Evolutionary conservation across 148 eudicot genomes (phyloP), one percentile per base, ranked within the genome.

Genomic region (Cornus florida): DNA sequence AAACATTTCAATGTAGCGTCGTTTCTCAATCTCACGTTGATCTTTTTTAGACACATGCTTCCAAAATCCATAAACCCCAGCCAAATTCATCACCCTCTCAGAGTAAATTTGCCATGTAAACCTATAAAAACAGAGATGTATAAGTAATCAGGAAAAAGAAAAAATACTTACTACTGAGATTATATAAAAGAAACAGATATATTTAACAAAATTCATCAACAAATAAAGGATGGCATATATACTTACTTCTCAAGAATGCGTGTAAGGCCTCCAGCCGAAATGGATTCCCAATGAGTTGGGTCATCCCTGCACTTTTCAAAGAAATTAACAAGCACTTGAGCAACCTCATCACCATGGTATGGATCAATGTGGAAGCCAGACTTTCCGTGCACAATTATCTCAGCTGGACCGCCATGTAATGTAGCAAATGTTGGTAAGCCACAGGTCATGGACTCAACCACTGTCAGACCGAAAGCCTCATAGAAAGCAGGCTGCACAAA

Each of bases 21-120:
- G 43, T 2, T 2, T 2, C 38, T 35, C 38, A 72, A 78, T 71
- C 80, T 79, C 82, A 33, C 57, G 64, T 31, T 72, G 80, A 72
- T 83, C 82, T 39, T 32, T 73, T 71, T 72, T 83, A 11, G 83
- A 79, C 17, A 68, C 80, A 67, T 75, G 70, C 74, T 83, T 83
- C 86, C 86, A 83, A 69, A 79, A 79, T 17, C 86, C 86, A 67
- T 83, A 83, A 7, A 79, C 83, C 6, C 82, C 82, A 35, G 86
- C 77, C 19, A 83, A 70, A n/a, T 73, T 83, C 73, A 83, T 71
- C 67, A 83, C n/a, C 77, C 64, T 83, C 39, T 83, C 77, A 31
- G 83, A 83, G 68, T 83, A 83, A 10, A 83, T 83, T 62, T 83
- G 76, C 86, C 86, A 83, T 76, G 86, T 79, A 62, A 79, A 83